Evolutionary conservation across 1,284 basidiomycete genomes (phyloP).

Genomic region (Moniliella sp.): DNA sequence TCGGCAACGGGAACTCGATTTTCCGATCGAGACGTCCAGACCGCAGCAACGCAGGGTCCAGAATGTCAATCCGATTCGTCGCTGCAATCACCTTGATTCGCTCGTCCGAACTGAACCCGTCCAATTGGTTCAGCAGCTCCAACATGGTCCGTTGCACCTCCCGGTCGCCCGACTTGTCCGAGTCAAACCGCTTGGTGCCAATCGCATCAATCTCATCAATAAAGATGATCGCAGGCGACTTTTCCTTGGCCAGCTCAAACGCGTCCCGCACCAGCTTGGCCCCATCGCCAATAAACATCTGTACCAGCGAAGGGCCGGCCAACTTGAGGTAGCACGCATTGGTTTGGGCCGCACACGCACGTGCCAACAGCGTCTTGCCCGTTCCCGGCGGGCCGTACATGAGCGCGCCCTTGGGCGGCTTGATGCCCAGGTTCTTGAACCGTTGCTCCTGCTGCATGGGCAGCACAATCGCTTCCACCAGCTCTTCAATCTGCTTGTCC

Average conservation of each 20-base stretch:
- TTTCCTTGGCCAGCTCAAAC: slow-evolving; percentile 88
- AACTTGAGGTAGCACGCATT: slow-evolving; percentile 60
- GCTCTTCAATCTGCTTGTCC: slow-evolving; percentile 61
- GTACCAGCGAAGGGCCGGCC: slow-evolving; percentile 53
- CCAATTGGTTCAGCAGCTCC: slow-evolving; percentile 74
- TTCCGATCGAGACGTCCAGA: slow-evolving; percentile 56
- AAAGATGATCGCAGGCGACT: slow-evolving; percentile 93
- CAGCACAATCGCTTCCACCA: slow-evolving; percentile 56
- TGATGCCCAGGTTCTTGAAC: slow-evolving; percentile 61
- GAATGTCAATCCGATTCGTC: slow-evolving; percentile 93
- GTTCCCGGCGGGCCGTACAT: slow-evolving; percentile 72
- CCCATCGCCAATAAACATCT: slow-evolving; percentile 87
- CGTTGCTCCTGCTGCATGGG: slow-evolving; percentile 62
- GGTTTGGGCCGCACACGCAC: slow-evolving; percentile 67
- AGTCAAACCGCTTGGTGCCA: slow-evolving; percentile 96
- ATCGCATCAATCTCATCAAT: slow-evolving; percentile 98
- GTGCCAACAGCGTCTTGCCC: slow-evolving; percentile 84
- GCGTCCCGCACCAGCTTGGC: slow-evolving; percentile 91
- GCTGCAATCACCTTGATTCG: slow-evolving; percentile 98
- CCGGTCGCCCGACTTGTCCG: slow-evolving; percentile 85
- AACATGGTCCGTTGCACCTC: slow-evolving; percentile 99
- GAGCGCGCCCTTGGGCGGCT: slow-evolving; percentile 53
- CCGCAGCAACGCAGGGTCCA: slow-evolving; percentile 56
- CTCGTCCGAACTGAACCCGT: slow-evolving; percentile 68
- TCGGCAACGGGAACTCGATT: slow-evolving; percentile 59